Evolutionary conservation across 257 asterid species (phyloP), one percentile per base, ranked within the genome.

Genomic region (Nicotiana undulata): DNA sequence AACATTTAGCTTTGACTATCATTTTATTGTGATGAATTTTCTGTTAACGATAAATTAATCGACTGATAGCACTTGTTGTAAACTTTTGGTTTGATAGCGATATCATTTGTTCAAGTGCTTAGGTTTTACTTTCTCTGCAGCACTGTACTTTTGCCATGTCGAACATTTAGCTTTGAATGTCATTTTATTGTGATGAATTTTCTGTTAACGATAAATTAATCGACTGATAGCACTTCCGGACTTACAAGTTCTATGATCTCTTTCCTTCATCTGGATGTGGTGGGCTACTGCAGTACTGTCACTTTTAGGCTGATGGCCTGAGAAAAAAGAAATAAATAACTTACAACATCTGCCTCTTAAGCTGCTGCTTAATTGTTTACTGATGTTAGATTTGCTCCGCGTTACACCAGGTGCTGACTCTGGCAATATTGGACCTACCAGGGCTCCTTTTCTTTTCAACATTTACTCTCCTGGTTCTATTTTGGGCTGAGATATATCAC

Each of bases 401-500:
- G 10, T 63, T 56, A 51, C 61, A 79, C 81, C 92, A 94, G 98
- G 97, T 90, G 60, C 86, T 92, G 82, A 83, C 91, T 64, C 83
- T 86, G 90, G 74, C 89, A 55, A 79, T 91, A 70, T 85, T 94
- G 93, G 97, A 94, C 82, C 89, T 93, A 83, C 98, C 98, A n/a
- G 97, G 97, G 81, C 84, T 94, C 81, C 92, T 94, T 76, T 94
- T 94, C 88, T 92, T 94, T 89, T 94, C 98, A 81, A 91, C 98
- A 46, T 94, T 88, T 84, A 89, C 97, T 44, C 97, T 94, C 84
- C 97, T 92, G 83, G 96, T 91, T 79, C 93, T 94, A 75, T 94
- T 94, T 76, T 94, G 98, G 98, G 98, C 98, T 7, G 98, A 92
- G 88, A 91, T 94, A 86, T 94, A 94, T 86, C 97, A 94, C 87